These are phyloP conservation scores for Dendrocalamus sinicus DNA, from an alignment of 176 grass and related monocot genomes.

Conservation along the genomic window DNA sequence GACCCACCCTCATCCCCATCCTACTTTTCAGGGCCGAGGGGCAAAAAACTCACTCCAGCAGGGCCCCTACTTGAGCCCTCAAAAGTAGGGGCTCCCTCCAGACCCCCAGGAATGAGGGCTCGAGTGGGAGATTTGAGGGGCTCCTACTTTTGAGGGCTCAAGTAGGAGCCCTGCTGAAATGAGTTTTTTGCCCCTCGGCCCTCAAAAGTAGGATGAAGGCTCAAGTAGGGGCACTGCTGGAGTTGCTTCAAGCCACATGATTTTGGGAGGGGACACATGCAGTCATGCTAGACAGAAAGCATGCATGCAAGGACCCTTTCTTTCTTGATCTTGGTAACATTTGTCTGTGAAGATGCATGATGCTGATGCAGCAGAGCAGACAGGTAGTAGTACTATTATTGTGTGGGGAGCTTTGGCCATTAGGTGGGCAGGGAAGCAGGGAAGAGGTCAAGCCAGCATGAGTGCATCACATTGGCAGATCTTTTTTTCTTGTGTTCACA, in stretches of 20 bases:
- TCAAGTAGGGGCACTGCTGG: too few relatives aligned
- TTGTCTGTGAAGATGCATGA: conserved; percentile 36
- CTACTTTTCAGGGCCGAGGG: too few relatives aligned
- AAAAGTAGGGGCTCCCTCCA: too few relatives aligned
- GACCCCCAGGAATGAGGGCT: too few relatives aligned
- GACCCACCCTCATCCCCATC: too few relatives aligned
- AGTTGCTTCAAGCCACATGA: conserved; percentile 49
- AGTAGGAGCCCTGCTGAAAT: too few relatives aligned
- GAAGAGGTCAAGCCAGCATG: conserved; percentile 36
- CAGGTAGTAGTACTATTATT: conserved; percentile 22
- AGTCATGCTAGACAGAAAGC: conserved; percentile 30
- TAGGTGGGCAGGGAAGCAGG: conserved; percentile 4
- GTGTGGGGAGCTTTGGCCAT: conserved; percentile 34
- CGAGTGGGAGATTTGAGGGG: too few relatives aligned
- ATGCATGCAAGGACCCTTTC: conserved; percentile 44
- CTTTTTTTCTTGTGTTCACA: conserved; percentile 25
- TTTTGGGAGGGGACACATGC: conserved; percentile 54
- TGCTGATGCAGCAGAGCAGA: conserved; percentile 34
- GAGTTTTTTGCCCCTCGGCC: too few relatives aligned
- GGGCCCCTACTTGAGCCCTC: too few relatives aligned
- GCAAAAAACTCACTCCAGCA: too few relatives aligned
- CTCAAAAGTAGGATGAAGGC: too few relatives aligned
- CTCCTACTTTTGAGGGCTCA: too few relatives aligned
- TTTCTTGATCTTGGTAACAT: conserved; percentile 55
- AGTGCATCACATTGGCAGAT: conserved; percentile 35